Evolutionary conservation across 148 eudicot genomes (phyloP), one percentile per base, ranked within the genome.

Genomic region (Dianthus caryophyllus): DNA sequence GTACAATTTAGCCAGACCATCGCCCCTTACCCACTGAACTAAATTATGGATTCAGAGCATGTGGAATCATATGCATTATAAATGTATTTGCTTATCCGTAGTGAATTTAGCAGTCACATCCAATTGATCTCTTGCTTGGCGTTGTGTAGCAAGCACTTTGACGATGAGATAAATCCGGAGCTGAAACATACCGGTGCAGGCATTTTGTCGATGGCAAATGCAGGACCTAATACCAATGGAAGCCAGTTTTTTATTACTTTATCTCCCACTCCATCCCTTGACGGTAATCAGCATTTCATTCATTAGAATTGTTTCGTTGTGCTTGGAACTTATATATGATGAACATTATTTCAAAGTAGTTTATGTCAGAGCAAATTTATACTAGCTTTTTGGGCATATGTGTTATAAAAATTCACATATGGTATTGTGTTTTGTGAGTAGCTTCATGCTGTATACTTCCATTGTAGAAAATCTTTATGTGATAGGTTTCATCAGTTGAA

Each of bases 121-220:
- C 20, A 33, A 26, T 30, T 70, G 61, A 71, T 60, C 58, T 36
- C 65, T 74, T 72, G 27, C 47, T 56, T 62, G 8, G 41, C 50
- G 61, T 46, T 22, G 68, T 84, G 80, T 82, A 91, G 97, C 69
- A 59, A 79, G 62, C 79, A 82, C 56, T 91, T 91, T 68, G 97
- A 91, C 66, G 97, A 91, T 73, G 97, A 91, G 87, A 84, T 88
- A 50, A 66, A 73, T 53, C 66, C 82, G 41, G 75, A 83, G 72
- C 76, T 93, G 77, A 93, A 87, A 84, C 98, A 93, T 70, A 87
- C 96, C 24, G 98, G 98, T 62, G 96, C 98, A 76, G 96, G 98
- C 43, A 87, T 93, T 68, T 56, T 93, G 60, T 89, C 96, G 60
- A 87, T 93, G 98, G 98, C 98, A 44, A 93, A 93, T 84, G 98